Percentiles rank a stretch among this genome's conserved stretches.
phyloP scores from a whole-genome alignment of 2,329 filamentous ascomycete species.

The Periconia macrospinosa region DNA sequence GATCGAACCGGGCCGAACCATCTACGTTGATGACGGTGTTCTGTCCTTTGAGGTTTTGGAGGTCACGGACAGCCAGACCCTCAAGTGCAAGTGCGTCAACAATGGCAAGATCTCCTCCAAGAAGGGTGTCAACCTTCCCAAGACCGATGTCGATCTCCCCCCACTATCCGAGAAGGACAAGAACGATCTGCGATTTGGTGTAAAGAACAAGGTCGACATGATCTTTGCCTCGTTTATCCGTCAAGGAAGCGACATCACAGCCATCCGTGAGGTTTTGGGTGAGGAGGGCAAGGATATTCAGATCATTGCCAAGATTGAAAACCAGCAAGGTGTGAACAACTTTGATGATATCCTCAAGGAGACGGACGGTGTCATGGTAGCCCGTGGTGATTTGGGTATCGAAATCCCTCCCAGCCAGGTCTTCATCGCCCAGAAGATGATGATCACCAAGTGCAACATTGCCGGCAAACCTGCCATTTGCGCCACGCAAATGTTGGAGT shows the following conservation, averaged over 20 bases:
- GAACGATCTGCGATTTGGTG: conserved; percentile 88
- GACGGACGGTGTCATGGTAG: conserved; percentile 99
- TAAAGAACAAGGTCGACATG: conserved; percentile 99
- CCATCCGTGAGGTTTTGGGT: conserved; percentile 90
- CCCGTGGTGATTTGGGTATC: conserved; percentile 96
- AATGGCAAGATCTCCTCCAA: conserved; percentile 98
- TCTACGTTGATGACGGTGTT: conserved; percentile 98
- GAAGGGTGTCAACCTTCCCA: conserved; percentile 99
- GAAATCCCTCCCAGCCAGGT: conserved; percentile 98
- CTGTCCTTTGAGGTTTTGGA: conserved; percentile 93
- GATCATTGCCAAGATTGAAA: conserved; percentile 99
- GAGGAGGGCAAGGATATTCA: conserved; percentile 94
- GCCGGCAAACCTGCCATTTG: conserved; percentile 98
- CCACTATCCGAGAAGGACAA: conserved; percentile 98
- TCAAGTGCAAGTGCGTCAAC: conserved; percentile 87
- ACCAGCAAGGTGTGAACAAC: conserved; percentile 99
- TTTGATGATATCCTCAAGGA: conserved; percentile 94
- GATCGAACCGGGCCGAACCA: conserved; percentile 84
- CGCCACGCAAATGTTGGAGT: conserved; percentile 99
- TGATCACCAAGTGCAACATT: conserved; percentile 99
- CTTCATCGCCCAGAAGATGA: conserved; percentile 99
- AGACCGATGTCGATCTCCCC: conserved; percentile 97
- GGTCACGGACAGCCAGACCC: conserved; percentile 83
- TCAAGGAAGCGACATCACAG: conserved; percentile 85
- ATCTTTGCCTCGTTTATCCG: conserved; percentile 98